Conservation (phyloP, 495 filamentous ascomycete genomes). For the Penicillium argentinense region DNA sequence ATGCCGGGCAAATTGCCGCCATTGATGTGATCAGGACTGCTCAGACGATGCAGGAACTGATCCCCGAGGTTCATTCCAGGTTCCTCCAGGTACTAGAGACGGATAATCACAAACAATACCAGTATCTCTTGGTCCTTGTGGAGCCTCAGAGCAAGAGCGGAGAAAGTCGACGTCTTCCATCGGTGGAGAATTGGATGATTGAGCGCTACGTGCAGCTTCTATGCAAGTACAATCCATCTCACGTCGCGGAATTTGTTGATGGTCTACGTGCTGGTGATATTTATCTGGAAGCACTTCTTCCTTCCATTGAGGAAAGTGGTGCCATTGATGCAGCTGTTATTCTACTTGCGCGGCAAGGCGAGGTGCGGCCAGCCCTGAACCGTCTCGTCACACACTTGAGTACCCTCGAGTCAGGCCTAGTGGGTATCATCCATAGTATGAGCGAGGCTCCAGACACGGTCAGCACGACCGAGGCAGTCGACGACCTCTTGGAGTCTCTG, state of each 20-base stretch:
- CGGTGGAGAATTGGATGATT: conserved; percentile 54
- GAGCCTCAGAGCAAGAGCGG: conserved; percentile 57
- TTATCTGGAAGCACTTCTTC: conserved; percentile 76
- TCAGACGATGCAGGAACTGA: conserved; percentile 62
- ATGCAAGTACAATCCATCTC: conserved; percentile 76
- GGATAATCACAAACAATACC: conserved; percentile 65
- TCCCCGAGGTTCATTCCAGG: conserved; percentile 69
- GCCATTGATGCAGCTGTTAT: conserved; percentile 92
- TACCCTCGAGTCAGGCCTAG: conserved; percentile 75
- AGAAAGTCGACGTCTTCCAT: conserved; percentile 32
- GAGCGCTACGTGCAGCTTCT: conserved; percentile 90
- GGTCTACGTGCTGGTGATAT: conserved; percentile 76
- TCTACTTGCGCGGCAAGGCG: conserved; percentile 86
- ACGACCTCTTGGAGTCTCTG: conserved; percentile 68
- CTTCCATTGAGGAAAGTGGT: conserved; percentile 82
- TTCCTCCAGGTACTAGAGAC: conserved; percentile 65
- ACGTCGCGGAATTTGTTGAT: conserved; percentile 85
- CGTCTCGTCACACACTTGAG: conserved; percentile 76
- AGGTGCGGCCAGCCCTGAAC: conserved; percentile 78
- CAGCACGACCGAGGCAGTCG: conserved; percentile 52
- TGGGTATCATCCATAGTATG: conserved; percentile 63
- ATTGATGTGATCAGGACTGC: conserved; percentile 72
- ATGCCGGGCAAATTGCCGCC: conserved; percentile 65
- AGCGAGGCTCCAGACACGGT: conserved; percentile 54
- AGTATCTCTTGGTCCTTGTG: conserved; percentile 75